phyloP scores from a whole-genome alignment of 805 yeast genomes.

The Isabelozyma heimii region DNA sequence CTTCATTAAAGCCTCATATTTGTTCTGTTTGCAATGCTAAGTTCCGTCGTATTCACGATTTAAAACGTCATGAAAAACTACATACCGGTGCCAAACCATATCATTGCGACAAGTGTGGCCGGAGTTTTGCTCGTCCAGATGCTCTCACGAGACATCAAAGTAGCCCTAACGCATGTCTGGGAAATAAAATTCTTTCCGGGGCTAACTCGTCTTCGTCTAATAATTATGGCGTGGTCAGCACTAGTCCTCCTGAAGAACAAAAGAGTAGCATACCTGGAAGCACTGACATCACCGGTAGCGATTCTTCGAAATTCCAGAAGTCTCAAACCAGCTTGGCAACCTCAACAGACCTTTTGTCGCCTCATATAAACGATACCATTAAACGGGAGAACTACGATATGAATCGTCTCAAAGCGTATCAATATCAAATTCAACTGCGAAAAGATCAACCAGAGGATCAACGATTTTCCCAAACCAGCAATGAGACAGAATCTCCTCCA shows the following conservation, averaged over 20 bases:
- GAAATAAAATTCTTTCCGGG: conserved; percentile 1
- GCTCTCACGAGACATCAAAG: conserved; percentile 70
- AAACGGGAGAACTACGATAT: conserved; percentile 10
- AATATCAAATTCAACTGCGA: conserved; percentile 1
- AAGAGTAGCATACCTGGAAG: not conserved
- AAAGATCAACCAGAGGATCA: not conserved
- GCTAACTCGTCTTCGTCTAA: not conserved
- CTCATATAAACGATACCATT: conserved; percentile 2
- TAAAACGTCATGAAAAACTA: conserved; percentile 70
- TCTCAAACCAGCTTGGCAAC: conserved; percentile 6
- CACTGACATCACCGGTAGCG: not conserved
- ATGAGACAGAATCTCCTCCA: not conserved
- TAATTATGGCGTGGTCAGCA: not conserved
- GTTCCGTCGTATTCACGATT: conserved; percentile 73
- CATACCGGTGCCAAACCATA: conserved; percentile 78
- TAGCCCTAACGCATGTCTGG: conserved; percentile 35
- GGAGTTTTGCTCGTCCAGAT: conserved; percentile 71
- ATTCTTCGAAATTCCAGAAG: not conserved
- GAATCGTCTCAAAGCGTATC: conserved; percentile 14
- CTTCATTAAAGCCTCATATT: conserved; percentile 58
- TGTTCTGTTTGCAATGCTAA: conserved; percentile 60
- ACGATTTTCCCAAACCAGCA: not conserved
- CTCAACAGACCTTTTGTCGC: conserved; percentile 4
- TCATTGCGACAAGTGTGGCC: conserved; percentile 57
- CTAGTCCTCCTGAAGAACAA: not conserved